phyloP scores from a whole-genome alignment of 345 rosid genomes.

The Eucalyptus regnans region DNA sequence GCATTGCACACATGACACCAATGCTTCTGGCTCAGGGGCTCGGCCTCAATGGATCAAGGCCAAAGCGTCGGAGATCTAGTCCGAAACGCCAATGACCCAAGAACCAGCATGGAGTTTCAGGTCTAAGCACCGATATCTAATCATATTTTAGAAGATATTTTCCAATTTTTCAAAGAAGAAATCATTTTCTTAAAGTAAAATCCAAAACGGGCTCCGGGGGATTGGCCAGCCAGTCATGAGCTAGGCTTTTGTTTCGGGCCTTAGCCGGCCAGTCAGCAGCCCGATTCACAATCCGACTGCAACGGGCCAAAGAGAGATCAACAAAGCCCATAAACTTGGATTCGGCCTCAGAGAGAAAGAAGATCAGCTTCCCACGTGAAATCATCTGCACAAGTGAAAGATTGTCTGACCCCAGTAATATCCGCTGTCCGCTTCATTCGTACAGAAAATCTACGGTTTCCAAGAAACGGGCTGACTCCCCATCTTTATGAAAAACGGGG shows the following conservation, averaged over 20 bases:
- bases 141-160: no score
- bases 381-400: neutral
- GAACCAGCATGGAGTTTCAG: fast-evolving
- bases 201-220: neutral
- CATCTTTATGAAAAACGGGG: neutral
- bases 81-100: fast-evolving
- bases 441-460: neutral
- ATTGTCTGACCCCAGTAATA: neutral
- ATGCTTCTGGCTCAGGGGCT: fast-evolving
- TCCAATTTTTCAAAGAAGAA: neutral
- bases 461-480: neutral
- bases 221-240: neutral
- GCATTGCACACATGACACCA: fast-evolving
- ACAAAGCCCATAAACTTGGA: neutral
- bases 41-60: fast-evolving
- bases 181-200: neutral
- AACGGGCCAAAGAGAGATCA: neutral
- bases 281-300: neutral
- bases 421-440: neutral
- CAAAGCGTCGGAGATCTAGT: fast-evolving
- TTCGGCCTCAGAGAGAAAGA: neutral
- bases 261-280: neutral
- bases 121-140: fast-evolving
- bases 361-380: neutral
- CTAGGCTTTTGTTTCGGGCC: neutral